Evolutionary conservation across 108 stramenopile species (phyloP), one percentile per base, ranked within the genome.

Genomic region (Thalassiosira profunda): DNA sequence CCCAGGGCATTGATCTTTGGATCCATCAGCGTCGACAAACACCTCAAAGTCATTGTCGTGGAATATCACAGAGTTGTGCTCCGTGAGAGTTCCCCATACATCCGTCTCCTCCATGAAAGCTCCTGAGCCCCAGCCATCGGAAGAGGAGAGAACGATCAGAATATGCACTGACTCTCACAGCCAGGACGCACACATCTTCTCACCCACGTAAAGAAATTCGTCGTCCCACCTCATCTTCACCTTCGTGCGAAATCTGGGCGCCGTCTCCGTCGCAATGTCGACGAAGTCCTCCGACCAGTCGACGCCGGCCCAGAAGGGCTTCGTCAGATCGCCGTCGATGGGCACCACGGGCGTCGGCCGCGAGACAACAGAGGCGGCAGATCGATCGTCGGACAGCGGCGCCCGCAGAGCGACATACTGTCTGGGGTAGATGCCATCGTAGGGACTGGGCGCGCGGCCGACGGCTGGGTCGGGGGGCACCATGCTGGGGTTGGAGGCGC

Each of bases 141-240:
- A 2, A 7, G 30, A 58, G 5, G 11, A 14, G 17, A 18, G 31
- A 49, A 15, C 31, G 15, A 36, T 14, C 26, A 38, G 18, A 25
- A n/a, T 43, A 25, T 37, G 23, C 10, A 52, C 41, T 40, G n/a
- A 25, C 23, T 20, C 21, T 7, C 55, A 38, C 55, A 57, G 36
- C 55, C 36, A 31, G 33, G 36, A 57, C 38, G 55, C 55, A 14
- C 55, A 35, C 38, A 40, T 40, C 84, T 8, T 38, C 43, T 80
- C 88, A 59, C 81, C 89, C 55, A 94, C 79, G 52, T 88, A 94
- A 30, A 94, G 70, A 60, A 85, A 81, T 15, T 82, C 53, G 34
- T 95, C 90, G 67, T 95, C 93, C 85, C 89, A 92, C 14, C 86
- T 33, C 56, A 90, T 88, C 59, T 95, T 95, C 46, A 87, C 83